Evolutionary conservation across 1,139 yeast species (phyloP).

Genomic region (Nakaseomyces glabratus): DNA sequence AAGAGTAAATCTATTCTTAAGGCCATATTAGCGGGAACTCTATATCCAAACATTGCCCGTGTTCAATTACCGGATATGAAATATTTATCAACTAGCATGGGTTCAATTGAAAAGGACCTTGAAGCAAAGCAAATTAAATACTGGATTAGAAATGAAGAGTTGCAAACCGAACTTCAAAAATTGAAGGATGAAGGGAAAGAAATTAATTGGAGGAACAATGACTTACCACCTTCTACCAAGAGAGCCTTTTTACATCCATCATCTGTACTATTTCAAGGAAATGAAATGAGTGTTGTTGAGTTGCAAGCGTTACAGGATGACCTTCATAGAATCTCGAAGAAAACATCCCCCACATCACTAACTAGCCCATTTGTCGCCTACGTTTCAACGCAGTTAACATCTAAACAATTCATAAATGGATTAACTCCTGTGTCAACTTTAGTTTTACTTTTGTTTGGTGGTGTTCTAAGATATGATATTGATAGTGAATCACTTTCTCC

Average conservation of each 20-base stretch:
- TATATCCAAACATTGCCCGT: constrained; percentile 73
- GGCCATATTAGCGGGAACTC: constrained; percentile 69
- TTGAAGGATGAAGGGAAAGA: constrained; percentile 10
- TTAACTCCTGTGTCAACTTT: constrained; percentile 70
- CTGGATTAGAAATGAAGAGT: constrained; percentile 59
- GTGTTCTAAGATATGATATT: constrained; percentile 63
- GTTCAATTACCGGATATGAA: constrained; percentile 78
- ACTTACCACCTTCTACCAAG: constrained; percentile 40
- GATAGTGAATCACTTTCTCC: constrained; percentile 41
- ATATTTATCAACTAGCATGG: constrained; percentile 58
- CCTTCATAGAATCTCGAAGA: constrained; percentile 34
- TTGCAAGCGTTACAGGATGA: constrained; percentile 24
- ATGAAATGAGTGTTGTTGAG: constrained; percentile 34
- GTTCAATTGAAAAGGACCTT: constrained; percentile 76
- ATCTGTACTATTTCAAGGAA: constrained; percentile 48
- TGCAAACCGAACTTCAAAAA: constrained; percentile 27
- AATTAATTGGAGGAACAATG: neutral
- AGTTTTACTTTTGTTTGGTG: constrained; percentile 71
- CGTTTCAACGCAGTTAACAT: constrained; percentile 50
- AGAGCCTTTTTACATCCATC: constrained; percentile 81
- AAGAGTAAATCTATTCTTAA: constrained; percentile 45
- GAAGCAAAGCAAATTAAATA: constrained; percentile 67
- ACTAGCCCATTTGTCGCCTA: constrained; percentile 50
- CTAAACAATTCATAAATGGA: constrained; percentile 62
- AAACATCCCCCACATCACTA: constrained; percentile 26